Evolutionary conservation across 495 filamentous ascomycete species (phyloP).

Genomic region (Talaromyces wortmannii): DNA sequence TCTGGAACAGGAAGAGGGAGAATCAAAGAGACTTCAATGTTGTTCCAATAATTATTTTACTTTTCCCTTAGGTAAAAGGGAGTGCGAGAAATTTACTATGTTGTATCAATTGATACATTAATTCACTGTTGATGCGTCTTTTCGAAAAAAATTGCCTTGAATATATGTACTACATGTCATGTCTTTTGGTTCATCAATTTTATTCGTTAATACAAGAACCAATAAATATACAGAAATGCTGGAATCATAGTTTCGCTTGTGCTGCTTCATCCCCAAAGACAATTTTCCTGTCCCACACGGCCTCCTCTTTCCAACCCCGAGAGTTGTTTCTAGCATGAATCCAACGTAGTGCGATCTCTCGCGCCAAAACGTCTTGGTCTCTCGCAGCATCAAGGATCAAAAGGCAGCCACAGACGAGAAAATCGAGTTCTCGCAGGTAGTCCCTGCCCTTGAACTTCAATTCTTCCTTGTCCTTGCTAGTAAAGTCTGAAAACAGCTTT

Average conservation of each 20-base stretch:
- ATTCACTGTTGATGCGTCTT: no score
- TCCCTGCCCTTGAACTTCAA: conserved; percentile 6
- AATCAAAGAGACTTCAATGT: no score
- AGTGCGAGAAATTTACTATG: no score
- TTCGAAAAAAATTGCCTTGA: no score
- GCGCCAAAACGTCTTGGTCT: conserved; percentile 11
- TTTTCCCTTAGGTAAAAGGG: no score
- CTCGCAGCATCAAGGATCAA: conserved; percentile 10
- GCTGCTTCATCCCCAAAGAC: conserved; percentile 1
- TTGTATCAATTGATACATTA: no score
- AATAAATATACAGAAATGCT: background rate
- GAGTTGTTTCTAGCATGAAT: background rate
- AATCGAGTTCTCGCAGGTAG: conserved; percentile 8
- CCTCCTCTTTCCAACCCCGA: background rate
- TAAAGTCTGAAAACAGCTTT: background rate
- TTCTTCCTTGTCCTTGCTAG: conserved; percentile 2
- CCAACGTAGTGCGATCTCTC: conserved; percentile 10
- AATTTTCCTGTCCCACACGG: conserved; percentile 2
- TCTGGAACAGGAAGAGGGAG: no score
- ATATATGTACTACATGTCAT: no score
- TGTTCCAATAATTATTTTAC: no score
- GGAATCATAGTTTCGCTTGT: background rate
- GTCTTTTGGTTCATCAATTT: no score
- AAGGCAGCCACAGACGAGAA: conserved; percentile 9
- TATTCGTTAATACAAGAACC: no score